Evolutionary conservation across 805 yeast genomes (phyloP), one percentile per base, ranked within the genome.

Genomic region (Suhomyces tanzawaensis): DNA sequence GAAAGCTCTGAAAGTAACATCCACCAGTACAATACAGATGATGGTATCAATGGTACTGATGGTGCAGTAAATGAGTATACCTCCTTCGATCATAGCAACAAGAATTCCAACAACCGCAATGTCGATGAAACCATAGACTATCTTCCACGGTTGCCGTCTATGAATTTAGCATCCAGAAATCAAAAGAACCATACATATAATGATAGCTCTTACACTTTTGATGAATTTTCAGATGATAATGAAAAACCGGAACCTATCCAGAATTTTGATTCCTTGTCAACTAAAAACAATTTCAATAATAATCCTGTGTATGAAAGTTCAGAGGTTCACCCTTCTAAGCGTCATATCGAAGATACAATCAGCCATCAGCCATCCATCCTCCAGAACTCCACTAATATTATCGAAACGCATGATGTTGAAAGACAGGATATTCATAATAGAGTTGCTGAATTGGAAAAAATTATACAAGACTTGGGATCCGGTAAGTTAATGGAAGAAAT

Each of bases 171-270:
- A 7, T 15, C 39, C 16, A 14, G 44, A 27, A 11, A 26, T 4
- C 34, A 32, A 12, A 29, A 24, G 7, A 26, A 14, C 6, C 37
- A 27, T 21, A 16, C 18, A 22, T 22, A 13, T 19, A 17, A 40
- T 23, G 54, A 49, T 18, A 55, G 60, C 21, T 53, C 62, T 4
- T 66, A 59, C 36, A 66, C 71, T 2, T 62, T 53, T 45, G 70
- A 64, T 34, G 66, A 60, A 28, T 29, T 43, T 13, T 44, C 55
- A 1, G 53, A 53, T 15, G 41, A 39, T 13, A 42, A 42, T 19
- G 43, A 41, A 13, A 29, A 35, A n/a, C 13, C 34, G 7, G 33
- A 41, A 21, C 32, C 26, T 3, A 15, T n/a, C 11, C 19, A 18
- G 14, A 30, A 36, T 4, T 25, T 29, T 15, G 40, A 38, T 15